Base-by-base conservation (phyloP, 768 basidiomycete genomes). In the Collybia sordida region DNA sequence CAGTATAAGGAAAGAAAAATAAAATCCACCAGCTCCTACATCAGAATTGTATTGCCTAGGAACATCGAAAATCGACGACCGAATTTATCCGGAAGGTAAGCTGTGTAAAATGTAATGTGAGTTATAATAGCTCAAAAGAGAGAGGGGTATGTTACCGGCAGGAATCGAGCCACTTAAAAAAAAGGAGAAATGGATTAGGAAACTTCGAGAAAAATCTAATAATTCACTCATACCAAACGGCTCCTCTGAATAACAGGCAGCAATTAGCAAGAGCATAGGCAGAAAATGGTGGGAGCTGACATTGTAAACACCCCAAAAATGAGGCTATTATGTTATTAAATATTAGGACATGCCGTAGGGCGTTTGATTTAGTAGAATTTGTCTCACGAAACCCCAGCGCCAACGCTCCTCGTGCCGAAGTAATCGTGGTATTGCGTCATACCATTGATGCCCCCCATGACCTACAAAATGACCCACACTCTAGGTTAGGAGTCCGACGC, bases 281-380 rank as follows among this genome's bases (percentile, higher is more conserved):
- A 17, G 40, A 38, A 18, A 52, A 22, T 44, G 36, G 53, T 39
- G 42, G 17, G 22, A 17, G 46, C 69, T 27, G 53, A 72, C 72
- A 80, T 66, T 3, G 78, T 78, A 58, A 72, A 80, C 46, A 81
- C 79, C 14, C 79, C 80, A 54, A 80, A 82, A 22, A 80, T 75
- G 37, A 80, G 72, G 38, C 46, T 41, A 18, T 4, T 28, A 50
- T 14, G 25, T 36, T 38, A 18, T 4, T 28, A 50, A n/a, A 28
- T 36, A 36, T 23, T 25, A 27, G 24, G 21, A 11, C 11, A 37
- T 6, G 35, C 34, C 21, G 45, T 25, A 27, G 28, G 19, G 22
- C 28, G 23, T 39, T 19, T 7, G 27, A 4, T 4, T 18, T 36
- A 24, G 7, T 17, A 11, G 36, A n/a, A 23, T 17, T 31, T 21